Evolutionary conservation across 1,284 basidiomycete species (phyloP).

Genomic region (Irpex rosettiformis): DNA sequence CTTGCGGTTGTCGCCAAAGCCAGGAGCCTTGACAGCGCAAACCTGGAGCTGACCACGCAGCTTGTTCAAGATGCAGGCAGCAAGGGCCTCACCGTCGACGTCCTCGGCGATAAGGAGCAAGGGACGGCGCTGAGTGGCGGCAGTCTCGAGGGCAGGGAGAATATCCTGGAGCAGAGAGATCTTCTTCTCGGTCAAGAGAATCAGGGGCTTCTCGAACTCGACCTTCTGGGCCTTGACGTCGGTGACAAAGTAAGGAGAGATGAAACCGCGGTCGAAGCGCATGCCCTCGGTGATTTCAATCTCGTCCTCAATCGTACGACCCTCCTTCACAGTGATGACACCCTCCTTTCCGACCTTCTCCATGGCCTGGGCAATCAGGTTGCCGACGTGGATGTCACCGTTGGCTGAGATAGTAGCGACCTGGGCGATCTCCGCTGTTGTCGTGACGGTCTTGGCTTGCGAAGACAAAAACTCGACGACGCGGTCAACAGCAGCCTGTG

Average conservation of each 20-base stretch:
- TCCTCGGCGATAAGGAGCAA: slow-evolving; percentile 97
- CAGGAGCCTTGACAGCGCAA: slow-evolving; percentile 93
- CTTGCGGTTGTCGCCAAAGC: slow-evolving; percentile 99
- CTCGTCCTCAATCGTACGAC: slow-evolving; percentile 95
- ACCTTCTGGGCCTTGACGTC: slow-evolving; percentile 97
- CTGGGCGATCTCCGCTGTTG: slow-evolving; percentile 95
- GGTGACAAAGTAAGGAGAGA: slow-evolving; percentile 98
- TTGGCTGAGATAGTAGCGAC: slow-evolving; percentile 99
- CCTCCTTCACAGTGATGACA: slow-evolving; percentile 99
- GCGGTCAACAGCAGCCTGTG: slow-evolving; percentile 94
- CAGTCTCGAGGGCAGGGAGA: slow-evolving; percentile 89
- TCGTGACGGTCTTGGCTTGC: slow-evolving; percentile 94
- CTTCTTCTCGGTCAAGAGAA: slow-evolving; percentile 97
- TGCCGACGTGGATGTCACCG: slow-evolving; percentile 91
- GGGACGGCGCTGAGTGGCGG: slow-evolving; percentile 89
- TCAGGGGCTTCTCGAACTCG: slow-evolving; percentile 96
- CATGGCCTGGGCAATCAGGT: slow-evolving; percentile 99
- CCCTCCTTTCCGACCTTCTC: slow-evolving; percentile 99
- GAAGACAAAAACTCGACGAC: slow-evolving; percentile 90
- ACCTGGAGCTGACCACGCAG: slow-evolving; percentile 95
- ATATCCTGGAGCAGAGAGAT: slow-evolving; percentile 95
- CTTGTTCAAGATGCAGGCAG: slow-evolving; percentile 98
- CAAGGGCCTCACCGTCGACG: slow-evolving; percentile 95
- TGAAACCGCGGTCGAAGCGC: slow-evolving; percentile 99
- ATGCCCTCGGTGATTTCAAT: slow-evolving; percentile 99